Conservation (phyloP, 2,329 filamentous ascomycete genomes). For the Exophiala sp. region DNA sequence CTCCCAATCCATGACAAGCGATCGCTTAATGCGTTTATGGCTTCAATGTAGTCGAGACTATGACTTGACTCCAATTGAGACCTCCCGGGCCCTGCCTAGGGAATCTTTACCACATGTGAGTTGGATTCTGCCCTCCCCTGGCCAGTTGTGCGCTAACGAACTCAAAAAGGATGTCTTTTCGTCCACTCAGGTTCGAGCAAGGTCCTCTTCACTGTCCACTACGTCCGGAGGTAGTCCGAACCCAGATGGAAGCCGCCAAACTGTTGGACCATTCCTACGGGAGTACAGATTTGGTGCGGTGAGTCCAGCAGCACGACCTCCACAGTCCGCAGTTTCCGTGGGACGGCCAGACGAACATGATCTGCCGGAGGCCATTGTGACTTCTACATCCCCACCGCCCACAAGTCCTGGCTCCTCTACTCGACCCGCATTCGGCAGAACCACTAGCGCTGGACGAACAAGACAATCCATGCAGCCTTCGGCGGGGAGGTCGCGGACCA, state of each 20-base stretch:
- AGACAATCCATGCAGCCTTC: constrained; percentile 9
- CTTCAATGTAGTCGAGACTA: constrained; percentile 25
- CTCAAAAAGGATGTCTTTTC: neutral
- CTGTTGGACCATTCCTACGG: constrained; percentile 26
- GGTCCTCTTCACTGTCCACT: constrained; percentile 10
- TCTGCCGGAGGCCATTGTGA: neutral
- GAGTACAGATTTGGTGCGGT: constrained; percentile 6
- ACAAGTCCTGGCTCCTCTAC: constrained; percentile 16
- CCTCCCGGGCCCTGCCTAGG: neutral
- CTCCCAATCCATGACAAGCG: constrained; percentile 35
- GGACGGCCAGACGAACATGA: constrained; percentile 2
- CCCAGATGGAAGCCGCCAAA: constrained; percentile 25
- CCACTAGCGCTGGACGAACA: constrained; percentile 18
- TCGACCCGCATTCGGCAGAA: constrained; percentile 16
- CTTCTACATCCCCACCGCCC: constrained; percentile 12
- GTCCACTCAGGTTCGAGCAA: constrained; percentile 4
- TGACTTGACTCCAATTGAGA: constrained; percentile 37
- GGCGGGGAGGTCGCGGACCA: constrained; percentile 18
- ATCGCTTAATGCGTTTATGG: constrained; percentile 41
- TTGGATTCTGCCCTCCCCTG: neutral
- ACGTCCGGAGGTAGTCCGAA: constrained; percentile 1
- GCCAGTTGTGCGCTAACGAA: constrained; percentile 1
- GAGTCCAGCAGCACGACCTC: neutral
- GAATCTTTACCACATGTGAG: constrained; percentile 2
- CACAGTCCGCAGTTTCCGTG: neutral